Percentiles rank a stretch among this genome's conserved stretches.
These are phyloP conservation scores for Arabis alpina DNA, from an alignment of 345 rosid species.

Conservation along the genomic window DNA sequence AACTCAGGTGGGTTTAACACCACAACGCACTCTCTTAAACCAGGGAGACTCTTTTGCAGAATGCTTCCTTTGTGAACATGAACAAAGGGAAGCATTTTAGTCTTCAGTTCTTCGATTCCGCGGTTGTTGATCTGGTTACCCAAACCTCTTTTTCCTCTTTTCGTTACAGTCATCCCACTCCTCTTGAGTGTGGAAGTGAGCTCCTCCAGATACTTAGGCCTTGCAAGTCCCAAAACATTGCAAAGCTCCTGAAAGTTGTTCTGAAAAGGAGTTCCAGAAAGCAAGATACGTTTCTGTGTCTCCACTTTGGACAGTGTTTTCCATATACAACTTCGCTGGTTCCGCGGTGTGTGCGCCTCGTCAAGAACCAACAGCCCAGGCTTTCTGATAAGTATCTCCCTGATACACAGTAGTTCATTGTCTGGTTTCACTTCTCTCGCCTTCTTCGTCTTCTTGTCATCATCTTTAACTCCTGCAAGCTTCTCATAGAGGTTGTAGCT, in stretches of 20 bases:
- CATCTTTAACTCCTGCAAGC: constrained; percentile 52
- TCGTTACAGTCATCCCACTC: constrained; percentile 41
- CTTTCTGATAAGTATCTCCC: constrained; percentile 48
- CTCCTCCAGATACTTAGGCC: constrained; percentile 40
- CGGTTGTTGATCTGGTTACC: constrained; percentile 28
- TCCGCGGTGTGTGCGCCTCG: constrained; percentile 83
- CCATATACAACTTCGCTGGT: constrained; percentile 61
- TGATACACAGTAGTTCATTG: constrained; percentile 38
- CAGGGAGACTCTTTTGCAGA: constrained; percentile 71
- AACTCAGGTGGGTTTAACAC: constrained; percentile 44
- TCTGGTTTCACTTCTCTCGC: constrained; percentile 10
- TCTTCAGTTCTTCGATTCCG: constrained; percentile 42
- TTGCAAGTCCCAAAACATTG: constrained; percentile 45
- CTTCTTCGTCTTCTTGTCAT: constrained; percentile 27
- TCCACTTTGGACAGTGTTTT: constrained; percentile 55
- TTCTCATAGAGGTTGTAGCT: constrained; percentile 65
- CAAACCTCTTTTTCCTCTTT: constrained; percentile 22
- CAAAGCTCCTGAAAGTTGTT: constrained; percentile 74
- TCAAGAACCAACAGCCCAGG: constrained; percentile 71
- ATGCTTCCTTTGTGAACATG: constrained; percentile 79
- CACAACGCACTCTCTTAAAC: constrained; percentile 51
- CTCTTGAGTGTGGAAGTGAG: constrained; percentile 39
- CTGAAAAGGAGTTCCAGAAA: constrained; percentile 91
- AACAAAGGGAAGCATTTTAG: constrained; percentile 58
- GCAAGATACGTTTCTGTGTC: constrained; percentile 66